Base-by-base conservation (phyloP, 257 asterid genomes). In the Plectranthus barbatus region DNA sequence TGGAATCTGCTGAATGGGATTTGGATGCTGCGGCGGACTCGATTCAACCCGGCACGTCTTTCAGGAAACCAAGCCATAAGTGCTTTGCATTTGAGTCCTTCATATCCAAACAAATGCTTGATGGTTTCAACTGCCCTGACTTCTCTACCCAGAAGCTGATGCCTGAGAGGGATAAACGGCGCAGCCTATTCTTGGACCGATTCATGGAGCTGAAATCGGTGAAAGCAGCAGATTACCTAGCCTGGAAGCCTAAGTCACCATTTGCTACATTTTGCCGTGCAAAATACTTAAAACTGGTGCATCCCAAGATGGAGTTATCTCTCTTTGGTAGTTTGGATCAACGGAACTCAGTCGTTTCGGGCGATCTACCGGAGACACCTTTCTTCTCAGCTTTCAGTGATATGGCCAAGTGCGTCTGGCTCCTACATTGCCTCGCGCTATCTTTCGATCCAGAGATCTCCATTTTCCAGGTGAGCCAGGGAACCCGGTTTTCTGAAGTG, bases 341-440 rank as follows among this genome's bases (percentile, higher is more conserved):
- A 50, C 72, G 95, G 64, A 65, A 76, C 52, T n/a, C 54, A 33
- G 72, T 87, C 52, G 53, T 36, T 9, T 73, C 87, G 0, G 88
- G 91, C 4, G 84, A 80, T 51, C 47, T 64, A 29, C 93, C 95
- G 0, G 93, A 83, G 62, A 75, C 93, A 0, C 61, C 80, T 0
- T 85, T 87, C 79, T 85, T 87, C 68, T 14, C 51, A 8, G 60
- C 77, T 2, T 87, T 79, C 15, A 65, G 72, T 2, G 95, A 87
- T 65, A 85, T 90, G 97, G 86, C 96, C 0, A 90, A 85, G 67
- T 81, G 87, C 19, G 60, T 85, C 0, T 90, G 96, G 97, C 78
- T 83, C 8, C 71, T 87, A 36, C 96, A 83, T 34, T 83, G 93
- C 69, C 66, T 90, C 73, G 95, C 93, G 1, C 79, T 83, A 3